Base-by-base conservation (phyloP, 208 protist species). In the Endotrypanum monterogeii region DNA sequence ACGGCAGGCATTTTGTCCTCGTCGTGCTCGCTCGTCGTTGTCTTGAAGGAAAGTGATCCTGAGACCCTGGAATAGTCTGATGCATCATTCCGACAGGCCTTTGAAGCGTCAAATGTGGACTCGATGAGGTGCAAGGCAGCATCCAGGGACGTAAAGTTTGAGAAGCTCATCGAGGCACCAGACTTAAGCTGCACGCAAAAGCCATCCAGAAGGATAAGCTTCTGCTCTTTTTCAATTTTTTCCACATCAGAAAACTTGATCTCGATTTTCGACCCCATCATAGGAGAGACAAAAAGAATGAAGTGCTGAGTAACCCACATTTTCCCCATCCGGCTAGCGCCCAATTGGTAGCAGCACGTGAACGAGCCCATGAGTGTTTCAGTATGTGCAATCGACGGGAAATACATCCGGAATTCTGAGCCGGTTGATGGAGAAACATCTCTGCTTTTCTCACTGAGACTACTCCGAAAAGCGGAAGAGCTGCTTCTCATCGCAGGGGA, bases 131-230 rank as follows among this genome's bases (percentile, higher is more conserved):
- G 87, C 52, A 83, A 85, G 35, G 79, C 84, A 2, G 72, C 79
- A 71, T 91, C 84, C 14, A 84, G 73, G 70, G 82, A 89, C 51
- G 86, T 50, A 78, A 91, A 91, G 56, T 82, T 85, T 7, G 84
- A 87, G 68, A 91, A 91, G 44, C 79, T 85, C 28, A 83, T 60
- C 6, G 65, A 77, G 30, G 70, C 67, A n/a, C 71, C 82, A 35
- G 57, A 66, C 39, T 79, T 83, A 23, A 87, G 72, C 8, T 65
- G 71, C 9, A 91, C 73, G 23, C 60, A 77, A 76, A 91, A 81
- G 11, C 83, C 84, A 44, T 91, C 87, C 37, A 91, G 61, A 39
- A 91, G 79, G 48, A 87, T 78, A 73, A 89, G 83, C 32, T 82
- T 88, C 52, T 85, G 82, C 52, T 88, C 84, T 67, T 92, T 92